Base-by-base conservation (phyloP, 805 yeast species). In the Zygoascus ofunaensis region DNA sequence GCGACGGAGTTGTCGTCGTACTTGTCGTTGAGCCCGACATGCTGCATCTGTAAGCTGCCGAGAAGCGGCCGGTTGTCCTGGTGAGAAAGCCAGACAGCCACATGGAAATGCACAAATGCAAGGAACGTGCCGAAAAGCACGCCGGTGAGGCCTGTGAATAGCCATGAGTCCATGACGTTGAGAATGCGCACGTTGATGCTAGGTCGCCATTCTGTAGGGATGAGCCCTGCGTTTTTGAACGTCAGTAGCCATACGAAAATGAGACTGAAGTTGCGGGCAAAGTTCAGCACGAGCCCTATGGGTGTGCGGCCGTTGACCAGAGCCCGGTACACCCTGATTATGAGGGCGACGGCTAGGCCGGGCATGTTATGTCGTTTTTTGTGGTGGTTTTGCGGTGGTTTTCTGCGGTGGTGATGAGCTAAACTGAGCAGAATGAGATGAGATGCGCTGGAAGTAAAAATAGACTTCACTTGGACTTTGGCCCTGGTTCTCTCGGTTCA, bases 121-220 rank as follows among this genome's bases (percentile, higher is more conserved):
- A 33, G 26, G 37, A 23, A 19, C 34, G 28, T 36, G 20, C 39
- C 39, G 7, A 26, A 44, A 21, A 40, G 7, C 4, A 44, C 15
- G 10, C 54, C 49, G 7, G 48, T 58, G 19, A 50, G 45, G 42
- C 60, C 62, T 15, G 55, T 44, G 30, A 59, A 54, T 32, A 64
- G 1, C 14, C 45, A n/a, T 15, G 20, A 48, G 53, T 68, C 86
- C 51, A 62, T 51, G 41, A 66, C 61, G 47, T 66, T 68, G 10
- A 73, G 67, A 18, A 74, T 53, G 44, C 71, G 65, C 38, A 74
- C 76, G 54, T 71, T 70, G 49, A 77, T 75, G 8, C 54, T 45
- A 0, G 85, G 86, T 47, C 85, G 64, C 50, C 71, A 65, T 4
- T 61, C 61, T 22, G 63, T 68, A 5, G 87, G 84, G 34, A 76